These are phyloP conservation scores for Carex kokanica DNA, from an alignment of 176 grass and related monocot species.

Conservation along the genomic window DNA sequence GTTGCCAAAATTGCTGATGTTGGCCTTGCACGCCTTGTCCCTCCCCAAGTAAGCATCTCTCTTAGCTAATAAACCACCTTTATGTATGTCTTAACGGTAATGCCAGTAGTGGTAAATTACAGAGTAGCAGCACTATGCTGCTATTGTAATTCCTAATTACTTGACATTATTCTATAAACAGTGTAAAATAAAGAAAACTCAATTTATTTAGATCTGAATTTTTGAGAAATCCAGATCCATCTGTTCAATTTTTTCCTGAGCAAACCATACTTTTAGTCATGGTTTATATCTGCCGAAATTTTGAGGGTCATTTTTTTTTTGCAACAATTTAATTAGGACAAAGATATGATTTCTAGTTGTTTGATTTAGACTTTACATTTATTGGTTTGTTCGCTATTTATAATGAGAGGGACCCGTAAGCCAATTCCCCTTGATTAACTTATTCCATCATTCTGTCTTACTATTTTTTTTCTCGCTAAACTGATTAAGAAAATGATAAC, in stretches of 20 bases:
- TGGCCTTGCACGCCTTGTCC: conserved; percentile 77
- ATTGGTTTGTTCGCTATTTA: not conserved
- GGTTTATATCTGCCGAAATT: not conserved
- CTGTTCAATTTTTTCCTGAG: not conserved
- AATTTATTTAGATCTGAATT: not conserved
- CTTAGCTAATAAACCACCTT: not conserved
- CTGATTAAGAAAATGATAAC: not conserved
- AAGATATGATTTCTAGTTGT: not conserved
- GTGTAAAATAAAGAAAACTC: not conserved
- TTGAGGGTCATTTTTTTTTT: conserved; percentile 2
- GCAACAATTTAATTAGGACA: not conserved
- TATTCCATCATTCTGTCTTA: not conserved
- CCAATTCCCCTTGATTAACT: not conserved
- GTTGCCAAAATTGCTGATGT: conserved; percentile 92
- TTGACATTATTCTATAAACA: not conserved
- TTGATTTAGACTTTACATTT: not conserved
- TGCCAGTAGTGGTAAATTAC: too few species aligned
- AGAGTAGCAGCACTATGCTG: not conserved
- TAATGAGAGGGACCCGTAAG: not conserved
- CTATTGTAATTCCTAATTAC: not conserved
- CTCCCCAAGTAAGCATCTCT: conserved; percentile 35
- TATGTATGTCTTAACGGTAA: not conserved
- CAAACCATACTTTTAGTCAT: not conserved
- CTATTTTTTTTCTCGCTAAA: not conserved
- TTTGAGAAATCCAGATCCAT: not conserved